Percentiles rank a stretch among this genome's conserved stretches.
Conservation (phyloP, 192 early-diverging fungal genomes). For the Coemansia sp. region DNA sequence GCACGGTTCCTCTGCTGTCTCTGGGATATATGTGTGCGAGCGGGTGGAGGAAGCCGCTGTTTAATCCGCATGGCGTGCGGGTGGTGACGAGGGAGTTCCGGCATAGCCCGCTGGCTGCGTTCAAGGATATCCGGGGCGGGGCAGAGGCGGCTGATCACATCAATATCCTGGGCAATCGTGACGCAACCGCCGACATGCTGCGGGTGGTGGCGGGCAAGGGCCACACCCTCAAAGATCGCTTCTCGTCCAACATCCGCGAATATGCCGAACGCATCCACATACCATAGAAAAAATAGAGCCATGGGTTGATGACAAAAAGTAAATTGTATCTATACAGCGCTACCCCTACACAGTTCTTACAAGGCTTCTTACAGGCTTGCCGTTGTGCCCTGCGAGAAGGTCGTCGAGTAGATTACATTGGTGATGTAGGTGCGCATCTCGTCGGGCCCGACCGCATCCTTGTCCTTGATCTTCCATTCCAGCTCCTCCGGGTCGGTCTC, state of each 20-base stretch:
- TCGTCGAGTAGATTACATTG: slow-evolving; percentile 27
- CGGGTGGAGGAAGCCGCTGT: slow-evolving; percentile 76
- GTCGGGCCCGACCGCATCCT: slow-evolving; percentile 26
- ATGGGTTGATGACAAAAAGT: too few relatives aligned
- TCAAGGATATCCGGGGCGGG: slow-evolving; percentile 67
- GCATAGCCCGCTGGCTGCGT: slow-evolving; percentile 52
- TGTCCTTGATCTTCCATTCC: slow-evolving; percentile 44
- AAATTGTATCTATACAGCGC: neutral
- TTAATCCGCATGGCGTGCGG: slow-evolving; percentile 70
- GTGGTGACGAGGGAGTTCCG: slow-evolving; percentile 69
- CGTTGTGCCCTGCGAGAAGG: slow-evolving; percentile 3
- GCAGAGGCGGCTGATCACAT: slow-evolving; percentile 77
- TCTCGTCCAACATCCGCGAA: slow-evolving; percentile 44
- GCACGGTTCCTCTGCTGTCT: slow-evolving; percentile 81
- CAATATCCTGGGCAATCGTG: slow-evolving; percentile 78
- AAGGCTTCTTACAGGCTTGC: slow-evolving; percentile 16
- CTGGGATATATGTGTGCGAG: slow-evolving; percentile 82
- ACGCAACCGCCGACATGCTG: slow-evolving; percentile 56
- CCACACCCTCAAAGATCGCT: slow-evolving; percentile 23
- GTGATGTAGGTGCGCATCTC: slow-evolving; percentile 29
- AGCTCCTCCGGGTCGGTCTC: slow-evolving; percentile 6
- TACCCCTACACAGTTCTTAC: too few relatives aligned
- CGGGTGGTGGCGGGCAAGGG: slow-evolving; percentile 51
- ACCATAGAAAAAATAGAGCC: slow-evolving; percentile 3
- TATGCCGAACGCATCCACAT: slow-evolving; percentile 36